Evolutionary conservation across 305 asterid genomes (phyloP).

Genomic region (Euphrasia arctica): DNA sequence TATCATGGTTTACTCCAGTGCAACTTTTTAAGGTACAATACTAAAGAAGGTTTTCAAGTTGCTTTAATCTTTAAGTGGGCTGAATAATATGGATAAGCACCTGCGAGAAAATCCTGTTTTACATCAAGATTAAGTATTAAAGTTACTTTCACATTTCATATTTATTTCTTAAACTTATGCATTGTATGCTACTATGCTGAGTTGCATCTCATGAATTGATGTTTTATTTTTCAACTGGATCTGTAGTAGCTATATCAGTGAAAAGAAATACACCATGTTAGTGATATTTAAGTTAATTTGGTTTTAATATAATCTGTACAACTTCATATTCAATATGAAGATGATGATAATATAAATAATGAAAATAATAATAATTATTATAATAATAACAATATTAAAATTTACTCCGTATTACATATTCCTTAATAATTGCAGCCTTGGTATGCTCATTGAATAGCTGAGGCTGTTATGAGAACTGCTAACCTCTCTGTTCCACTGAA

Average conservation of each 20-base stretch:
- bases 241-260: conserved; percentile 9
- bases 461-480: conserved; percentile 84
- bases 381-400: neutral
- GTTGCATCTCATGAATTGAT: neutral
- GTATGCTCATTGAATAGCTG: conserved; percentile 99
- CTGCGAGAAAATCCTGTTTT: conserved; percentile 4
- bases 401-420: neutral
- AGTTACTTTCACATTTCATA: conserved; percentile 15
- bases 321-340: neutral
- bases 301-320: conserved; percentile 5
- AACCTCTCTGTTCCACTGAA: conserved; percentile 82
- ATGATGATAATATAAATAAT: neutral
- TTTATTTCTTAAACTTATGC: neutral
- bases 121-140: conserved; percentile 12
- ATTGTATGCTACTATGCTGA: neutral
- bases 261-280: neutral
- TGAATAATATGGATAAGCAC: conserved; percentile 15
- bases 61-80: conserved; percentile 18
- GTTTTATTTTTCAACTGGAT: neutral
- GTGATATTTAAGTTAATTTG: neutral
- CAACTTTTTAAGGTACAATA: conserved; percentile 87
- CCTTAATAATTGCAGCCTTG: conserved; percentile 63
- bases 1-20: conserved; percentile 97
- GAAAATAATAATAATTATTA: neutral
- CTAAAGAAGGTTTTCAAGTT: conserved; percentile 9